Evolutionary conservation across 1,139 yeast genomes (phyloP), one percentile per base, ranked within the genome.

Genomic region (Kodamaea suecica): DNA sequence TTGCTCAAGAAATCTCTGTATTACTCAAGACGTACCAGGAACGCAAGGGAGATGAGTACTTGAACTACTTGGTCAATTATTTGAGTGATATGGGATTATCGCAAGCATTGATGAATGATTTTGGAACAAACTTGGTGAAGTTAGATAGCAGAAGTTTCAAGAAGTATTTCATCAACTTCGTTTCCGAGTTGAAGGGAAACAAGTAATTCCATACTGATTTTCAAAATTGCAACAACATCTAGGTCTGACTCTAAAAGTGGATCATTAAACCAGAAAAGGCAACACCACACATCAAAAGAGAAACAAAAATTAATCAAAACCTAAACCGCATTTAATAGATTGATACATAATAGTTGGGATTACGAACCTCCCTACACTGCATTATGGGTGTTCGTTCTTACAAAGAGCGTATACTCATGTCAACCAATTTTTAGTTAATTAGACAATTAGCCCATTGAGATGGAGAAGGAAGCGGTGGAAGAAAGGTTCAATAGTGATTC

Each of bases 1-100:
- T 85, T 30, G 81, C 88, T 3, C 78, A 78, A 41, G 98, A 92
- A 50, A 66, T 87, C 8, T 80, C 95, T 0, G 65, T 76, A 27
- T 64, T 88, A 27, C 75, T 90, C 52, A 83, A 80, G 48, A 70
- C 82, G 4, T 68, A 85, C 44, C 82, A 75, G 61, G 45, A 61
- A 35, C 53, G 44, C 24, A 55, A 58, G 34, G 57, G 59, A 23
- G 68, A 59, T 40, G 63, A 68, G 13, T 72, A 80, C 45, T 53
- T 76, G 30, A 64, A 58, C 37, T 76, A 68, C 43, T 59, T 84
- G 45, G 74, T 71, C 20, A 67, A 63, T 27, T 80, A 78, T 50
- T 68, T 80, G 49, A 72, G 73, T 20, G 73, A 69, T 34, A 76
- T 79, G 60, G 85, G 86, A 29, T 67, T 82, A 44, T 78, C 84